These are phyloP conservation scores for Bathelium albidoporum DNA, from an alignment of 495 filamentous ascomycete genomes.

Conservation along the genomic window DNA sequence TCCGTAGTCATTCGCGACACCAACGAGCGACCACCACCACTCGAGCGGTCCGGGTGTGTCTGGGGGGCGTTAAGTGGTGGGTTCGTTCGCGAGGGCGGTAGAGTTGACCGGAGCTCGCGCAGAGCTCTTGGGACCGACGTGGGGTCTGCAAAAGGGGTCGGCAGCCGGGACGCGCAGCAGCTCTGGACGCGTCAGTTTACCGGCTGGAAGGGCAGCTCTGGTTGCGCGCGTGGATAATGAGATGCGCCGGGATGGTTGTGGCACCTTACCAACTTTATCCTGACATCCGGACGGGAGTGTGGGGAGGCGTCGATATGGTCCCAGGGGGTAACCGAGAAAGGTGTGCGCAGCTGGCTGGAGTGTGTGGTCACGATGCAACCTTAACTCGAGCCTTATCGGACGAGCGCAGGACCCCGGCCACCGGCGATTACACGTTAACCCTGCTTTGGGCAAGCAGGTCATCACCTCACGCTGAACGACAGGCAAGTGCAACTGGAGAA, in stretches of 20 bases:
- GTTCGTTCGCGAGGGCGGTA: no score
- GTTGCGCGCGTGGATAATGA: not conserved
- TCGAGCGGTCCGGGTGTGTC: no score
- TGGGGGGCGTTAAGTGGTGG: no score
- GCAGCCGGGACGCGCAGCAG: not conserved
- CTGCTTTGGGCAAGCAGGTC: not conserved
- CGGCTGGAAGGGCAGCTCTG: not conserved
- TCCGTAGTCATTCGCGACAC: no score
- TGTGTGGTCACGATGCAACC: conserved; percentile 4
- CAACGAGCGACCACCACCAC: no score
- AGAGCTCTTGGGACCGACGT: not conserved
- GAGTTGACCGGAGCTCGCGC: no score
- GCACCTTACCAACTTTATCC: conserved; percentile 3
- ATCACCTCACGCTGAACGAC: no score
- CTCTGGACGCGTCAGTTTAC: not conserved
- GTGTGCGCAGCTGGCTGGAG: not conserved
- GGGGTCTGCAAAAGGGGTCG: not conserved
- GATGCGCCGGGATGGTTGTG: not conserved
- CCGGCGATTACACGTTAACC: not conserved
- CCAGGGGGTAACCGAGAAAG: not conserved
- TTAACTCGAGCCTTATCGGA: not conserved
- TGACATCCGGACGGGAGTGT: not conserved
- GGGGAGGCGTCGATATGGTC: not conserved
- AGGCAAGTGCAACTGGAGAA: no score
- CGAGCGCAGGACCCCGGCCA: not conserved